phyloP scores from a whole-genome alignment of 345 rosid species.

The Lumnitzera littorea region DNA sequence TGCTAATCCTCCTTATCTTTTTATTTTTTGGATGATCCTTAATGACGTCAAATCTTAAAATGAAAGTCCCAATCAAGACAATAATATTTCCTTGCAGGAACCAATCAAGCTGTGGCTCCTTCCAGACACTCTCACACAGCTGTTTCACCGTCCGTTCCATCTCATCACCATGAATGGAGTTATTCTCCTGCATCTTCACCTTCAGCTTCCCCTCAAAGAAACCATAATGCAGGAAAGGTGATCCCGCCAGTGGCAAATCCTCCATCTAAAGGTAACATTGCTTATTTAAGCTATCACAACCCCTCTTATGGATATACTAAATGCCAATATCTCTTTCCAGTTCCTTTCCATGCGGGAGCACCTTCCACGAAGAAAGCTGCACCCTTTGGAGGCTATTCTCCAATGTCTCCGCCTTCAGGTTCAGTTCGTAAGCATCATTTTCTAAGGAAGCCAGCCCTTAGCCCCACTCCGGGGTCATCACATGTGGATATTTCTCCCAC shows the following conservation, averaged over 20 bases:
- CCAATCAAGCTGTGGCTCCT: no score
- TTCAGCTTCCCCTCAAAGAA: no score
- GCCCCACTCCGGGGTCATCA: slow-evolving; percentile 37
- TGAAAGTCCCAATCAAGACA: neutral
- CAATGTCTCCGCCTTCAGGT: slow-evolving; percentile 37
- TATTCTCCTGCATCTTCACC: no score
- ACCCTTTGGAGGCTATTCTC: slow-evolving; percentile 16
- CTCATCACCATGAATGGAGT: no score
- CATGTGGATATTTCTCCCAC: slow-evolving; percentile 37
- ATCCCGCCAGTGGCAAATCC: neutral
- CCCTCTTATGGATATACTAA: neutral
- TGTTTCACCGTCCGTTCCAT: no score
- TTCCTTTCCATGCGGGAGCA: slow-evolving; percentile 28
- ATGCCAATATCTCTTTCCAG: slow-evolving; percentile 1
- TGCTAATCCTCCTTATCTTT: neutral
- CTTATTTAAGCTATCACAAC: neutral
- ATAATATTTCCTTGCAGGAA: no score
- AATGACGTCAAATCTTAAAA: neutral
- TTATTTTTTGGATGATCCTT: neutral
- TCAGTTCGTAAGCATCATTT: slow-evolving; percentile 31
- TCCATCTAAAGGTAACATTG: slow-evolving; percentile 1
- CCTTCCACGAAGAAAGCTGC: slow-evolving; percentile 24
- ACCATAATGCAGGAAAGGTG: neutral
- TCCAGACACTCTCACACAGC: no score
- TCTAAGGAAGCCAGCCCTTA: slow-evolving; percentile 21